phyloP scores from a whole-genome alignment of 2,329 filamentous ascomycete species.

The Calonectria hawksworthii region DNA sequence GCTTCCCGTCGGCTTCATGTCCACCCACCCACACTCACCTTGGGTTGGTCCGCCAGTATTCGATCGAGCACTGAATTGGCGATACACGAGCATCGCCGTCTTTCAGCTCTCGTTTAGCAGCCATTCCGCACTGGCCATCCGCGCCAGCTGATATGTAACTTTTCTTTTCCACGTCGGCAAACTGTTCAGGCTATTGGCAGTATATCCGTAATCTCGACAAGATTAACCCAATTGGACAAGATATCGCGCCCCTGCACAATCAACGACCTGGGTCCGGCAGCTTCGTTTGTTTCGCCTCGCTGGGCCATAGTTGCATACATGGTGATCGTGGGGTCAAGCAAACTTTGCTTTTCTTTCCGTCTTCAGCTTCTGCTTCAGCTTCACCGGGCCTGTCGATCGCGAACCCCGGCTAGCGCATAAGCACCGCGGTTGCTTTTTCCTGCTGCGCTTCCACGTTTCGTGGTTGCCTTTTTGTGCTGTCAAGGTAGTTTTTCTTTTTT shows the following conservation, averaged over 20 bases:
- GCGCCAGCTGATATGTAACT: conserved; percentile 17
- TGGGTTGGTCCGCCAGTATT: not conserved
- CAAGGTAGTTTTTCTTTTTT: conserved; percentile 28
- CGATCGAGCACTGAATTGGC: not conserved
- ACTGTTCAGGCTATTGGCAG: conserved; percentile 6
- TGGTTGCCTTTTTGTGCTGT: conserved; percentile 13
- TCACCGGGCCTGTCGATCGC: conserved; percentile 23
- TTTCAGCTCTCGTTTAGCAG: conserved; percentile 1
- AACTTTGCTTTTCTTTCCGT: conserved; percentile 1
- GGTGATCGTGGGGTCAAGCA: conserved; percentile 16
- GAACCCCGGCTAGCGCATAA: conserved; percentile 13
- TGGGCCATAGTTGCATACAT: conserved; percentile 14
- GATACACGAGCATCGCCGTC: not conserved
- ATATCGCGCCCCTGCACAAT: not conserved
- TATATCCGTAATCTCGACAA: not conserved
- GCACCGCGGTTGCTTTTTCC: conserved; percentile 25
- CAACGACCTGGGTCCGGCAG: not conserved
- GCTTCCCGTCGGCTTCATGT: conserved; percentile 38
- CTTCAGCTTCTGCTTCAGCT: conserved; percentile 28
- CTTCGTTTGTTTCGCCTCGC: conserved; percentile 17
- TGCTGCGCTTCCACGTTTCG: conserved; percentile 28
- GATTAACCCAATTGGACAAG: conserved; percentile 11
- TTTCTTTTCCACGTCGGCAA: conserved; percentile 14
- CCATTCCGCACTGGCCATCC: not conserved
- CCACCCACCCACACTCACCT: not conserved